Base-by-base conservation (phyloP, 306 rosid species). In the Trifolium dubium region DNA sequence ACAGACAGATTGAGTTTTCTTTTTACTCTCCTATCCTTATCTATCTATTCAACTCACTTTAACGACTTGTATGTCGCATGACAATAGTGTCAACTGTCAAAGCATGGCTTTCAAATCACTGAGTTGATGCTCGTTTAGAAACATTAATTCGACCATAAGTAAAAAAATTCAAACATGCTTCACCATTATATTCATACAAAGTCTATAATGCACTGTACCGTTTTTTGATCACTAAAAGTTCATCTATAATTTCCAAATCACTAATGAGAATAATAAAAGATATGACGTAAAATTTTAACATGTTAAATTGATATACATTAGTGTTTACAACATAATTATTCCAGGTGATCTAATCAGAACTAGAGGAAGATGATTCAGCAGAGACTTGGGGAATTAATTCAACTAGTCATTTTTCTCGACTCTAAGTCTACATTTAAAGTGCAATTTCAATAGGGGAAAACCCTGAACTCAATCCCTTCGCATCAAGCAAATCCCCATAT, bases 401-500 rank as follows among this genome's bases (percentile, higher is more conserved):
- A 69, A 10, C 12, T 37, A 64, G 75, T 76, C 62, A 55, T 47
- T 53, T 73, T 77, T 19, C 56, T 35, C 46, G 46, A 54, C 59
- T 9, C 44, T 72, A 54, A 67, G 50, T 28, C 34, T 28, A 81
- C 58, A 74, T 74, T 28, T 11, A n/a, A 78, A 70, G 76, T 46
- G 15, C 46, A 72, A 64, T 61, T 59, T 19, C 53, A 70, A 30
- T 15, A 30, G 41, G 18, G 40, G 9, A 13, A 59, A 32, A 10
- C 39, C 40, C 46, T 11, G 62, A 49, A 51, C 55, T 67, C 53
- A 18, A 65, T 8, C 53, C 65, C 55, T 19, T 13, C 59, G 41
- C 39, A 54, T 54, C 65, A 37, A 64, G 28, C 56, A 39, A n/a
- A 43, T 19, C 44, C 40, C 34, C 35, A 6, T 18, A 2, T 10